Conservation (phyloP, 768 basidiomycete species). For the Dacryopinax spathularia region DNA sequence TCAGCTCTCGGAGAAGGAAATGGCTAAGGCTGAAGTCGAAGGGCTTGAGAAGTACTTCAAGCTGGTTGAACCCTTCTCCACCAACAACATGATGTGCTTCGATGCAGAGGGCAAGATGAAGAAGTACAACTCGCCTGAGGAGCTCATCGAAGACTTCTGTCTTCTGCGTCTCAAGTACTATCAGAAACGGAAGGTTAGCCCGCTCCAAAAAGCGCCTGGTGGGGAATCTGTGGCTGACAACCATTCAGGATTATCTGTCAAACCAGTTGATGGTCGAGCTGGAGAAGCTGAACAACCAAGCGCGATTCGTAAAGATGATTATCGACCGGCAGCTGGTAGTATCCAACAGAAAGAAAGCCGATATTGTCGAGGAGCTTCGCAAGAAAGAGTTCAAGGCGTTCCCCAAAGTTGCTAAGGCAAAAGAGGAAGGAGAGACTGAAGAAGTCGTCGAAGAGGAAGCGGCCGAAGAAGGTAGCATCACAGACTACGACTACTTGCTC, state of each 20-base stretch:
- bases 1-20: conserved; percentile 61
- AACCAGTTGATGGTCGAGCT: conserved; percentile 65
- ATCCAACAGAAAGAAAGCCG: conserved; percentile 75
- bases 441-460: conserved; percentile 42
- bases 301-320: conserved; percentile 94
- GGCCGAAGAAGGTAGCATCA: conserved; percentile 33
- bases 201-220: neutral
- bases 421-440: conserved; percentile 50
- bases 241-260: conserved; percentile 61
- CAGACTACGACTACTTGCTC: conserved; percentile 85
- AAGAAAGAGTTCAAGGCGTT: conserved; percentile 79
- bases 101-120: conserved; percentile 92
- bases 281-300: conserved; percentile 85
- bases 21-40: conserved; percentile 78
- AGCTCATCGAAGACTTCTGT: conserved; percentile 88
- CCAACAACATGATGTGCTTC: conserved; percentile 97
- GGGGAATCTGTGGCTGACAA: conserved; percentile 8
- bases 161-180: conserved; percentile 78
- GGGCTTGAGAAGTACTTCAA: conserved; percentile 89
- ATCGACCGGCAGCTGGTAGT: conserved; percentile 68
- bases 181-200: conserved; percentile 79
- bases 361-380: conserved; percentile 72
- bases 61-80: conserved; percentile 66
- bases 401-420: conserved; percentile 60
- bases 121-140: conserved; percentile 78